Base-by-base conservation (phyloP, 371 early-diverging fungal species). In the Quaeritorhiza haematococci region DNA sequence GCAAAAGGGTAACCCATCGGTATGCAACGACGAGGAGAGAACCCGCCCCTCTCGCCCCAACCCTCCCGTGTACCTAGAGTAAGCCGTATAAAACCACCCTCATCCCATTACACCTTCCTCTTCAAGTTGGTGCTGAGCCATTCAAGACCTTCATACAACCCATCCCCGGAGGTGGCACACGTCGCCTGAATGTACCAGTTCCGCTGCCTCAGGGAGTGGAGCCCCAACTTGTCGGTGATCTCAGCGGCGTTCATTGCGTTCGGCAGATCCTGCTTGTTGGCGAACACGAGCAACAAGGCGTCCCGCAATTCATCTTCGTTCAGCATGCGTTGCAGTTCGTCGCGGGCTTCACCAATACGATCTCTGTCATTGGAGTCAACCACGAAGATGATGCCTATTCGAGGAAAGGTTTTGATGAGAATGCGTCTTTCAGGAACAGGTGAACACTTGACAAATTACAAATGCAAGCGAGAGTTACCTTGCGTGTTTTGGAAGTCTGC, bases 101-200 rank as follows among this genome's bases (percentile, higher is more conserved):
- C 41, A 38, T 38, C 21, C 41, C 17, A 38, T 17, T n/a, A 17
- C n/a, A n/a, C n/a, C n/a, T 58, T 61, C 8, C 43, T 58, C 61
- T 64, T 66, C 23, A 69, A 23, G 49, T 48, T 65, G 38, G 28
- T 49, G 50, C 50, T 55, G 46, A 89, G 82, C 80, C 80, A 79
- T 52, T 78, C 78, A 47, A 79, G 79, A 59, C 95, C 96, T 68
- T 97, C 96, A 59, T 89, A 91, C 34, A 97, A 84, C 62, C 97
- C 97, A 66, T 94, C 96, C 43, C 95, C 96, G 48, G 84, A 80
- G 41, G 93, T 85, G 47, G 96, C 97, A 71, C 94, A 93, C 48
- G 95, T 90, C 28, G 91, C 85, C 77, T 94, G 92, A 61, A 96
- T 92, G 62, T 84, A 90, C 87, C 96, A 96, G 58, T 85, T 79